Evolutionary conservation across 2,329 filamentous ascomycete genomes (phyloP), one percentile per base, ranked within the genome.

Genomic region (Cordyceps tenuipes): DNA sequence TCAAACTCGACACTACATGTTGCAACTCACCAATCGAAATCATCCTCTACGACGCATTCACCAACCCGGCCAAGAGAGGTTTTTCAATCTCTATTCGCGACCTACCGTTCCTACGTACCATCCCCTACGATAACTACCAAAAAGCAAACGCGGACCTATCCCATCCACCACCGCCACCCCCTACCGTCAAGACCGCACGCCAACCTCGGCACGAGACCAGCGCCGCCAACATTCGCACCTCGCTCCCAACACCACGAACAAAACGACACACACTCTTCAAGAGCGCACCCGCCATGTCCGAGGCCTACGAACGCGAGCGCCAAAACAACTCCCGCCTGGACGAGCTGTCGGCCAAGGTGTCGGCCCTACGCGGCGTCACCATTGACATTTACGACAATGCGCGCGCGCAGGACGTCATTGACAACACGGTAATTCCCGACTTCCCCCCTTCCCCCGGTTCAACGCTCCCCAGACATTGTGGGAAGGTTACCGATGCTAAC

Each of bases 301-400:
- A 90, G 72, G 82, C 87, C 65, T 91, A 89, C 77, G 87, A 90
- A 77, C 87, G 87, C 72, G 87, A 91, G 77, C 82, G 84, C 71
- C 94, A 99, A 76, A 99, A 99, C 79, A 96, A 97, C 76, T 86
- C 90, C 66, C 91, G 93, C 67, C 89, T 99, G 60, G 87, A 93
- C 69, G 91, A 96, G 72, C 88, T 99, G 43, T 89, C 89, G 17
- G 83, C 85, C 65, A 99, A 99, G 77, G 92, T 97, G 59, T 90
- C 90, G 19, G 91, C 91, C 57, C 83, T 99, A 64, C 91, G 93
- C 70, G 90, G 89, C 73, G 91, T 99, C 55, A 99, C 94, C 47
- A 85, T 97, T 65, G 91, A 99, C 77, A 99, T 99, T 70, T 97
- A 97, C 81, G 92, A 97, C 76, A 91, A 94, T 72, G 94, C 94